phyloP scores from a whole-genome alignment of 352 stramenopile species.

The Globisporangium heterothallicum region DNA sequence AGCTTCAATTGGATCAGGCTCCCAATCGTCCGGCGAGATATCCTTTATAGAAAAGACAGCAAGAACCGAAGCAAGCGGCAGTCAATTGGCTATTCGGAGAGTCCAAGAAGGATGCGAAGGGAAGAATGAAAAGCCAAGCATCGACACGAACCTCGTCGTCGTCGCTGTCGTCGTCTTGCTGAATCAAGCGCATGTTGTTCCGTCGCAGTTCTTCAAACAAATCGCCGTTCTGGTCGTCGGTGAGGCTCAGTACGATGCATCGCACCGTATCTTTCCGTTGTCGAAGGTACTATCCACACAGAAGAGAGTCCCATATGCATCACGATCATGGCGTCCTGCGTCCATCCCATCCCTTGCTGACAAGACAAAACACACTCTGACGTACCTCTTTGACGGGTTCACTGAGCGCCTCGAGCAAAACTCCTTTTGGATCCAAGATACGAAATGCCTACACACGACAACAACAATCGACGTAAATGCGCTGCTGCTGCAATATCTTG shows the following conservation, averaged over 20 bases:
- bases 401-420: conserved; percentile 85
- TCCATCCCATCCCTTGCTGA: no score
- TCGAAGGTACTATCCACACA: conserved; percentile 84
- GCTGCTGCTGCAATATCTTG: neutral
- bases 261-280: conserved; percentile 94
- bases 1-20: conserved; percentile 84
- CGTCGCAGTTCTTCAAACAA: conserved; percentile 94
- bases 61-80: neutral
- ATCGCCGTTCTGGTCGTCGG: conserved; percentile 87
- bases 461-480: neutral
- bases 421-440: conserved; percentile 90
- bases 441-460: conserved; percentile 62
- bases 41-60: conserved; percentile 29
- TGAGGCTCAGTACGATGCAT: conserved; percentile 94
- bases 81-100: neutral
- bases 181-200: conserved; percentile 89
- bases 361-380: no score
- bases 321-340: no score
- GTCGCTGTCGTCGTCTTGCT: conserved; percentile 91
- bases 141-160: conserved; percentile 84
- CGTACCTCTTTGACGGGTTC: conserved; percentile 60
- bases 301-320: no score
- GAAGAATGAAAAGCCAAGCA: no score
- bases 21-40: conserved; percentile 84
- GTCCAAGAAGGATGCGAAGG: no score